Conservation (phyloP, 83 land plant genomes). For the Thuja plicata region DNA sequence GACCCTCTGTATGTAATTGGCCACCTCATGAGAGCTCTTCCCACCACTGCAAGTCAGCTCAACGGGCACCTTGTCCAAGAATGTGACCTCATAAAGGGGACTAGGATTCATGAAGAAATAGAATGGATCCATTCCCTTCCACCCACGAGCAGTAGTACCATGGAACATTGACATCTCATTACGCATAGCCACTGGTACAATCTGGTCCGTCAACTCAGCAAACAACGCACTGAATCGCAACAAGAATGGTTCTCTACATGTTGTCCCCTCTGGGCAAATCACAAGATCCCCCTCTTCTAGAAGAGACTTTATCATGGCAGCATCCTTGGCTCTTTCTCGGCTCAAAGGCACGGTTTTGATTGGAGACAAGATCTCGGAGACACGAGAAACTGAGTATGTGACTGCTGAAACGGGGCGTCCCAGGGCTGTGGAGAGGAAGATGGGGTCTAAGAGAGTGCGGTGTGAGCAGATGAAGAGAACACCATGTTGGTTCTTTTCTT, state of each 20-base stretch:
- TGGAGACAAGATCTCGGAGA: slow-evolving; percentile 72
- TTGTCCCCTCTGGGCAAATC: slow-evolving; percentile 77
- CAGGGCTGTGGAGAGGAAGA: slow-evolving; percentile 53
- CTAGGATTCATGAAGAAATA: slow-evolving; percentile 72
- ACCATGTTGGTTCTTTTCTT: slow-evolving; percentile 27
- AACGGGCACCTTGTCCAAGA: slow-evolving; percentile 63
- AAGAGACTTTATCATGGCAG: slow-evolving; percentile 43
- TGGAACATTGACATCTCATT: slow-evolving; percentile 54
- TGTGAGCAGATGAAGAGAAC: slow-evolving; percentile 73
- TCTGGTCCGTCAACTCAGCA: slow-evolving; percentile 58
- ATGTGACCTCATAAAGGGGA: slow-evolving; percentile 67
- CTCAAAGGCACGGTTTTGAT: slow-evolving; percentile 53
- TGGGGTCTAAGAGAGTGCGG: slow-evolving; percentile 66
- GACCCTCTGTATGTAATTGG: slow-evolving; percentile 76
- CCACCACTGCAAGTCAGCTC: slow-evolving; percentile 67
- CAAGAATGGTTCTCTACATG: slow-evolving; percentile 31
- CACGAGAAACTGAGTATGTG: slow-evolving; percentile 55
- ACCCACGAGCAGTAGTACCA: slow-evolving; percentile 67
- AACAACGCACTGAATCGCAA: slow-evolving; percentile 49
- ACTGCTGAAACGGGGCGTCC: slow-evolving; percentile 59
- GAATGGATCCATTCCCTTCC: slow-evolving; percentile 57
- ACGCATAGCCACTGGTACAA: slow-evolving; percentile 67
- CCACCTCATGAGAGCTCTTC: slow-evolving; percentile 62
- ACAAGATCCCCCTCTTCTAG: slow-evolving; percentile 66
- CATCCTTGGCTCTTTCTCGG: slow-evolving; percentile 52